Evolutionary conservation across 2,329 filamentous ascomycete genomes (phyloP).

Genomic region (Cladosporium sp.): DNA sequence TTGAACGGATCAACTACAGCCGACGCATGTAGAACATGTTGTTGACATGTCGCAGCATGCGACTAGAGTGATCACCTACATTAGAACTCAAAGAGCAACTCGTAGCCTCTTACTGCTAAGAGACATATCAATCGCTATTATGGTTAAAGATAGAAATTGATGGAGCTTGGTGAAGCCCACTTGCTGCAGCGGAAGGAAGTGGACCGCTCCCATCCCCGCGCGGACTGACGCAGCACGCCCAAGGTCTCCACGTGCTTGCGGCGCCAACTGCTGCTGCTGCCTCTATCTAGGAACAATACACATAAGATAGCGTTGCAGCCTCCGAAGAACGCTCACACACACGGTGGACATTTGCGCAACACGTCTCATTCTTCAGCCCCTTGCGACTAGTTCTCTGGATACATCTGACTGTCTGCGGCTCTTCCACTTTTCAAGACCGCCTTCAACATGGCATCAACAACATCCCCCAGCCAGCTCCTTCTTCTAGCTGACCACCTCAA

Average conservation of each 20-base stretch:
- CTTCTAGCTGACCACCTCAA: conserved; percentile 96
- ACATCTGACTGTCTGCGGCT: neutral
- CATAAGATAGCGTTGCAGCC: too few relatives aligned
- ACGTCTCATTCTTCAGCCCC: too few relatives aligned
- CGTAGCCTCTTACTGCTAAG: too few relatives aligned
- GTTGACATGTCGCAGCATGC: too few relatives aligned
- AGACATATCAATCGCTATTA: too few relatives aligned
- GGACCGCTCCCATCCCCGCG: conserved; percentile 4
- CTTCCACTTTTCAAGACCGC: neutral
- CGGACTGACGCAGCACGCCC: neutral
- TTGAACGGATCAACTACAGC: too few relatives aligned
- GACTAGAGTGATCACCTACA: too few relatives aligned
- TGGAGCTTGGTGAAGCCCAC: neutral
- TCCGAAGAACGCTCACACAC: neutral
- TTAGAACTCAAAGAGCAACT: too few relatives aligned
- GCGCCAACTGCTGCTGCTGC: neutral
- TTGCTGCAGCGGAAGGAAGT: neutral
- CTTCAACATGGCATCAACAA: conserved; percentile 14
- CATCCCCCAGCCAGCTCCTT: conserved; percentile 66
- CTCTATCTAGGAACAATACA: neutral
- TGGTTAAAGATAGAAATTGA: too few relatives aligned
- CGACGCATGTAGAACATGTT: too few relatives aligned
- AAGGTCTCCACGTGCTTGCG: neutral
- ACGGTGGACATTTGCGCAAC: too few relatives aligned
- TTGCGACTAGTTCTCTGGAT: too few relatives aligned